Conservation (phyloP, 2,329 filamentous ascomycete species). For the Sclerotinia sclerotiorum region DNA sequence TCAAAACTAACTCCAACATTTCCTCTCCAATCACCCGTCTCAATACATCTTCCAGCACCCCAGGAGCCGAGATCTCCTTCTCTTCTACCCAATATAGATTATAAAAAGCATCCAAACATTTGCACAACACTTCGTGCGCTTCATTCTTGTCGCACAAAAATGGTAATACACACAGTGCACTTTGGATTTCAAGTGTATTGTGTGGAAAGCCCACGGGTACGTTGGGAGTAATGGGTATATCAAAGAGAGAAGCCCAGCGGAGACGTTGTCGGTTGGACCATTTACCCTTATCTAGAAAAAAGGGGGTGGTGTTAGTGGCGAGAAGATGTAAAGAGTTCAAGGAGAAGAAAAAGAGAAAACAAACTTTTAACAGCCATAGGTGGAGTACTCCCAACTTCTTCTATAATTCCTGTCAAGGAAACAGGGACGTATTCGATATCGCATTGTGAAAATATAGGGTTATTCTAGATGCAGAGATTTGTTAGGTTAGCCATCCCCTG, state of each 20-base stretch:
- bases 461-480: conserved; percentile 46
- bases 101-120: background rate
- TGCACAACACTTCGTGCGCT: background rate
- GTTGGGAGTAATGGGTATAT: background rate
- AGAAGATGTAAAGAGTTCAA: background rate
- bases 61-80: background rate
- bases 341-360: conserved; percentile 20
- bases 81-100: background rate
- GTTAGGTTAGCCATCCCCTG: background rate
- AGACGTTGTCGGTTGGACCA: conserved; percentile 55
- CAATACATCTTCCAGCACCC: background rate
- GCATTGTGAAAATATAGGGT: conserved; percentile 53
- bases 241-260: conserved; percentile 48
- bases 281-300: conserved; percentile 55
- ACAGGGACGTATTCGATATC: conserved; percentile 59
- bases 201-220: background rate
- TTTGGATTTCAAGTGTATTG: background rate
- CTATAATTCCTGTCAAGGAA: conserved; percentile 60
- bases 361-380: conserved; percentile 57
- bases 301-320: background rate
- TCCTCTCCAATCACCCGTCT: background rate
- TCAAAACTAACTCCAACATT: background rate
- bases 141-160: background rate
- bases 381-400: conserved; percentile 52
- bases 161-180: background rate